Percentiles rank a stretch among this genome's conserved stretches.
These are phyloP conservation scores for Chamaecyparis obtusa DNA, from an alignment of 75 land plant species.

Conservation along the genomic window DNA sequence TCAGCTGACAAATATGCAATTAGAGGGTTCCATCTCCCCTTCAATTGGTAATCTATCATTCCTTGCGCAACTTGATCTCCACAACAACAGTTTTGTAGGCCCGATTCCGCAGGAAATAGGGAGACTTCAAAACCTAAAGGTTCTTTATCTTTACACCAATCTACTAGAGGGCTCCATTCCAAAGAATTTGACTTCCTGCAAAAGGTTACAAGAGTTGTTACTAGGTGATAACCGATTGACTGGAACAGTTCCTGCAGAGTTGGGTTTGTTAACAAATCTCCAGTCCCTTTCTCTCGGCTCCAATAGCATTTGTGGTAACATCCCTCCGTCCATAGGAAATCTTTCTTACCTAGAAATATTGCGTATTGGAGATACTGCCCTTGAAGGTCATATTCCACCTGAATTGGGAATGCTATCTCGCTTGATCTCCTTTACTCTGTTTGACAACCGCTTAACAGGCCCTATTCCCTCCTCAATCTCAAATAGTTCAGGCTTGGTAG, in stretches of 20 bases:
- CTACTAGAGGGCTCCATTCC: conserved; percentile 38
- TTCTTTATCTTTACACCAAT: conserved; percentile 21
- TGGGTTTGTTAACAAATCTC: too few species aligned
- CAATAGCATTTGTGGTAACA: background rate
- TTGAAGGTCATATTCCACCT: conserved; percentile 34
- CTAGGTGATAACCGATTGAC: conserved; percentile 15
- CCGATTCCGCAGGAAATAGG: background rate
- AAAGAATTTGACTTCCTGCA: conserved; percentile 24
- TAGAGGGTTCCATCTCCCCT: too few species aligned
- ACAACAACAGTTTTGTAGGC: background rate
- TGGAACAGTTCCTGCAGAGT: conserved; percentile 20
- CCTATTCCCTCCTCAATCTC: conserved; percentile 21
- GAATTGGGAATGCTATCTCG: conserved; percentile 11
- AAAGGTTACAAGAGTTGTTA: background rate
- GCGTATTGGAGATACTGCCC: conserved; percentile 26
- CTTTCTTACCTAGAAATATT: conserved; percentile 21
- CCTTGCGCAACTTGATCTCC: background rate
- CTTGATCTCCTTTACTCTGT: background rate
- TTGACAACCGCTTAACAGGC: background rate
- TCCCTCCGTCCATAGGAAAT: conserved; percentile 26
- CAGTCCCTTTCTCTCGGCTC: too few species aligned
- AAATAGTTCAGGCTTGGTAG: background rate
- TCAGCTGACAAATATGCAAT: too few species aligned
- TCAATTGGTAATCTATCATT: background rate
- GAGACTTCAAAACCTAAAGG: background rate